Conservation (phyloP, 2,329 filamentous ascomycete genomes). For the Chalaropsis ovoidea region DNA sequence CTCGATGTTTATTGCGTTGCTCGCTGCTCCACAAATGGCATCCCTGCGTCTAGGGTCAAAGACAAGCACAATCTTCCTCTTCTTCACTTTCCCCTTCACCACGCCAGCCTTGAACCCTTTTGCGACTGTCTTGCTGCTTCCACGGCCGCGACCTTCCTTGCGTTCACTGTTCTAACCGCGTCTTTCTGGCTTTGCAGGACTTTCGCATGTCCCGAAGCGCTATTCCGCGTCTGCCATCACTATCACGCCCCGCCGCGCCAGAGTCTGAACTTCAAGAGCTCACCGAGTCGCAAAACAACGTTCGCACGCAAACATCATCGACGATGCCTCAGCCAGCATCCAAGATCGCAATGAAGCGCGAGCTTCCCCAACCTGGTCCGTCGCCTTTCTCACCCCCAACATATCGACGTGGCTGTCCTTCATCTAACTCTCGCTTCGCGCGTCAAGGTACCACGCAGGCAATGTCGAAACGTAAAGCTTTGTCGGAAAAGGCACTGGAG, state of each 20-base stretch:
- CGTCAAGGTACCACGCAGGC: conserved; percentile 34
- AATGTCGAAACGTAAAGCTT: conserved; percentile 51
- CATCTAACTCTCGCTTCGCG: neutral
- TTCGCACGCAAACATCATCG: conserved; percentile 35
- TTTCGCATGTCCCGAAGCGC: conserved; percentile 21
- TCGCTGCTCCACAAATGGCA: conserved; percentile 7
- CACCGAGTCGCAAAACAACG: conserved; percentile 51
- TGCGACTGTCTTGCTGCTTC: neutral
- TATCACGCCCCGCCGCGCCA: conserved; percentile 33
- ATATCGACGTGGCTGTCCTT: neutral
- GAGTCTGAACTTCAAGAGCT: conserved; percentile 35
- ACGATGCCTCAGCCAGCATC: conserved; percentile 30
- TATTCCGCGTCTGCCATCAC: conserved; percentile 24
- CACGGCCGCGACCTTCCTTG: no score
- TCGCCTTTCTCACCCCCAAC: neutral
- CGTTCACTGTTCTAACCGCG: neutral
- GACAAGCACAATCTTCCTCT: neutral
- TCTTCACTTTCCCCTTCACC: neutral
- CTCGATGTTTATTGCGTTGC: neutral
- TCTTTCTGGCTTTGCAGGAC: conserved; percentile 7
- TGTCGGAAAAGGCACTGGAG: conserved; percentile 47
- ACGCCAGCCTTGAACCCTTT: neutral
- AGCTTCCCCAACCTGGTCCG: conserved; percentile 39
- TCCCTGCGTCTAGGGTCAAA: conserved; percentile 9
- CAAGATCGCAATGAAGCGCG: conserved; percentile 43